Evolutionary conservation across 768 basidiomycete species (phyloP).

Genomic region (Rhodosporidiobolus sp.): DNA sequence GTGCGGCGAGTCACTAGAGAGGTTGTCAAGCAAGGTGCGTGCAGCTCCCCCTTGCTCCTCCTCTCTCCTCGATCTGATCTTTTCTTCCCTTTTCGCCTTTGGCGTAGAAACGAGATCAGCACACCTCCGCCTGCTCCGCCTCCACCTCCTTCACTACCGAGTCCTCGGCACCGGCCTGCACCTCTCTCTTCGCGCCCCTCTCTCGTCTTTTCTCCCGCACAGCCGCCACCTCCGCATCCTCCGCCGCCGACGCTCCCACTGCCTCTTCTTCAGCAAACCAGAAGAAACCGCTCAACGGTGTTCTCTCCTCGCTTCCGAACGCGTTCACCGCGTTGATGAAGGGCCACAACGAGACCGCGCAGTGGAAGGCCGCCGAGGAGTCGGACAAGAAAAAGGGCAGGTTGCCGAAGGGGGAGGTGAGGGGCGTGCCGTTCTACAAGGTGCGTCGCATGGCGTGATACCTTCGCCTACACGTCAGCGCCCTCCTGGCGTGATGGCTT

Average conservation of each 20-base stretch:
- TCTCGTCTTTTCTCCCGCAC: conserved; percentile 29
- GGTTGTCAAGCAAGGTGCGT: not conserved
- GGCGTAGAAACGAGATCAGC: conserved; percentile 14
- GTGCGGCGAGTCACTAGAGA: not conserved
- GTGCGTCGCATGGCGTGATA: conserved; percentile 37
- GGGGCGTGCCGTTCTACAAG: conserved; percentile 81
- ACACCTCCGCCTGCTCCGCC: conserved; percentile 3
- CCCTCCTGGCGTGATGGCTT: no score
- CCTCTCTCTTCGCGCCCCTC: conserved; percentile 19
- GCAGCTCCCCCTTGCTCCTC: not conserved
- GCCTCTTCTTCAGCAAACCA: not conserved
- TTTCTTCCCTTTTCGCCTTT: no score
- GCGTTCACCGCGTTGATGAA: conserved; percentile 85
- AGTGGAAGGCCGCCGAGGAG: conserved; percentile 75
- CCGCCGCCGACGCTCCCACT: not conserved
- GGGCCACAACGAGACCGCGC: conserved; percentile 72
- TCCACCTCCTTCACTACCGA: not conserved
- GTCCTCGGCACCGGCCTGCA: not conserved
- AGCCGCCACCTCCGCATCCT: not conserved
- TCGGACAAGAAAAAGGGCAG: conserved; percentile 54
- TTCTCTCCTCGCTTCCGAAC: conserved; percentile 44
- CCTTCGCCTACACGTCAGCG: no score
- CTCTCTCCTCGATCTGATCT: not conserved
- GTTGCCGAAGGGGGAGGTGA: conserved; percentile 44
- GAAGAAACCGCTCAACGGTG: not conserved